These are phyloP conservation scores for Microthlaspi erraticum DNA, from an alignment of 345 rosid species.

Conservation along the genomic window DNA sequence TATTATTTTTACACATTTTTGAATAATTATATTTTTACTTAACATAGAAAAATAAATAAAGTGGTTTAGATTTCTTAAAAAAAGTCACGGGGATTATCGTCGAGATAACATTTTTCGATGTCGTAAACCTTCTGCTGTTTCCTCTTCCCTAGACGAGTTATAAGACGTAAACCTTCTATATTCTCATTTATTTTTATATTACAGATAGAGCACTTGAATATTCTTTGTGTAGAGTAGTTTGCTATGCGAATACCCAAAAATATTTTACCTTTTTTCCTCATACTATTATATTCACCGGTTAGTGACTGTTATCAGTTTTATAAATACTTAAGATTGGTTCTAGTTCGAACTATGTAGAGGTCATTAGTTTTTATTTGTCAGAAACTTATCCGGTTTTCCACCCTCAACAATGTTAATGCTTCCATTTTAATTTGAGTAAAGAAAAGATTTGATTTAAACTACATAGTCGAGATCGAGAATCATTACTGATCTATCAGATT, in stretches of 20 bases:
- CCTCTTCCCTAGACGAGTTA: conserved; percentile 41
- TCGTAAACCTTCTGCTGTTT: conserved; percentile 43
- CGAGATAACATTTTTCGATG: conserved; percentile 33
- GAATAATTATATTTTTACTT: background rate
- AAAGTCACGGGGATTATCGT: conserved; percentile 39
- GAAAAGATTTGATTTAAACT: background rate
- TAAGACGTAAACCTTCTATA: conserved; percentile 36
- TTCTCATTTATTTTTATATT: conserved; percentile 4
- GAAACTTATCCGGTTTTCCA: background rate
- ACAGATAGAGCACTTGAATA: conserved; percentile 17
- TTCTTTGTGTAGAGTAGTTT: conserved; percentile 20
- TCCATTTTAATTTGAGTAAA: background rate
- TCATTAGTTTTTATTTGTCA: background rate
- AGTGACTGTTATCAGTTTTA: background rate
- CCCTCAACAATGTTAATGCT: background rate
- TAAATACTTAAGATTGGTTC: background rate
- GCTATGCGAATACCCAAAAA: background rate
- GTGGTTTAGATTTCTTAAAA: conserved; percentile 25
- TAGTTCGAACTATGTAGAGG: background rate
- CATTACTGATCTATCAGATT: background rate
- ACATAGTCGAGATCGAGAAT: background rate
- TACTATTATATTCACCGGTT: conserved; percentile 1
- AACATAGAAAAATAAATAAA: background rate
- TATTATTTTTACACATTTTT: background rate
- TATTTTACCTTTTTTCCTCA: background rate